Evolutionary conservation across 345 rosid species (phyloP).

Genomic region (Xanthoceras sorbifolium): DNA sequence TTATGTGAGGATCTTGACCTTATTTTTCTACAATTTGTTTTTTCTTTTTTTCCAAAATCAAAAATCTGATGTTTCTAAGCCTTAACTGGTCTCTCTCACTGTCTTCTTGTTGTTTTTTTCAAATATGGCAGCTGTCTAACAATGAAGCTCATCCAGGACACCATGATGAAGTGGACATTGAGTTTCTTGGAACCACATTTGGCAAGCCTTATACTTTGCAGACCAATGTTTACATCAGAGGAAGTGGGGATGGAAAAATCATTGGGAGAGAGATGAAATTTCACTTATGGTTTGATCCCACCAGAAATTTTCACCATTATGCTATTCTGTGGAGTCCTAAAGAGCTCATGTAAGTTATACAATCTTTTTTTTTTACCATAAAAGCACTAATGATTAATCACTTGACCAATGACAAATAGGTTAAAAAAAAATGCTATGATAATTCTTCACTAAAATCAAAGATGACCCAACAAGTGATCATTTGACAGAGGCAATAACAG

Average conservation of each 20-base stretch:
- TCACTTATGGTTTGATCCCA: constrained; percentile 95
- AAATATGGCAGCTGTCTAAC: constrained; percentile 68
- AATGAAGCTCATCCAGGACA: constrained; percentile 82
- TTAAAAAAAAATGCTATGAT: not conserved
- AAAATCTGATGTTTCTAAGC: too few relatives aligned
- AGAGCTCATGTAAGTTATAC: constrained; percentile 82
- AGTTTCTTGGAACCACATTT: constrained; percentile 90
- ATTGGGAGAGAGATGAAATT: constrained; percentile 96
- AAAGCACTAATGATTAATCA: constrained; percentile 9
- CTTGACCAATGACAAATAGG: not conserved
- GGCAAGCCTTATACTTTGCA: constrained; percentile 93
- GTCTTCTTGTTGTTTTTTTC: too few relatives aligned
- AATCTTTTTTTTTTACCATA: too few relatives aligned
- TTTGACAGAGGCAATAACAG: not conserved
- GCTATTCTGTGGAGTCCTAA: constrained; percentile 90
- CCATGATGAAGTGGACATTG: constrained; percentile 97
- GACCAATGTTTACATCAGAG: constrained; percentile 92
- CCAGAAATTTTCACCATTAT: constrained; percentile 76
- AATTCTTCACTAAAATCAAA: constrained; percentile 10
- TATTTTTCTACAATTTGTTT: not conserved
- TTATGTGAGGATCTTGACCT: constrained; percentile 59
- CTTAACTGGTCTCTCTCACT: not conserved
- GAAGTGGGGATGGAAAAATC: constrained; percentile 90
- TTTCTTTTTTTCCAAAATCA: too few relatives aligned
- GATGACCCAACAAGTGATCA: not conserved